Conservation (phyloP, 2,329 filamentous ascomycete genomes). For the Scedosporium boydii region DNA sequence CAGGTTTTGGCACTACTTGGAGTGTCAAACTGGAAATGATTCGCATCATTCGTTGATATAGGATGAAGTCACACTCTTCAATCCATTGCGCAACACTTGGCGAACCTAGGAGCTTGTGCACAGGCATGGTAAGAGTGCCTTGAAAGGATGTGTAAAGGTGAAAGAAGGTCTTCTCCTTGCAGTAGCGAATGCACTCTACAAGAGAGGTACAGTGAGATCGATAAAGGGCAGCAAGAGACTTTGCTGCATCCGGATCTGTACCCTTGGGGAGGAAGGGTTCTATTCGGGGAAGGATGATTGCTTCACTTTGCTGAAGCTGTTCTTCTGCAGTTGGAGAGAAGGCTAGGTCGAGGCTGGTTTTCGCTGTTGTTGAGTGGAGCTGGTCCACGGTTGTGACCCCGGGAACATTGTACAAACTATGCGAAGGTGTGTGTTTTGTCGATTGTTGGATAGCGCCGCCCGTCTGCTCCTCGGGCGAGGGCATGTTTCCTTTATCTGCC, state of each 20-base stretch:
- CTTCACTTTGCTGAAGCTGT: constrained; percentile 45
- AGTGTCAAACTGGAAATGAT: constrained; percentile 83
- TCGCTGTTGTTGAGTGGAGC: constrained; percentile 46
- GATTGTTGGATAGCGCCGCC: not conserved
- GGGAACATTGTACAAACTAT: constrained; percentile 45
- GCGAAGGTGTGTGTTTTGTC: not conserved
- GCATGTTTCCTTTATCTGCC: not conserved
- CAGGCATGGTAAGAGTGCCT: constrained; percentile 90
- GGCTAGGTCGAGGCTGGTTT: constrained; percentile 48
- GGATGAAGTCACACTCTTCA: constrained; percentile 85
- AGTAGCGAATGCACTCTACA: constrained; percentile 90
- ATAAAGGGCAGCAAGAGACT: constrained; percentile 79
- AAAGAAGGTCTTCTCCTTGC: constrained; percentile 94
- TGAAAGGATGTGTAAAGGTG: constrained; percentile 92
- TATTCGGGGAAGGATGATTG: constrained; percentile 77
- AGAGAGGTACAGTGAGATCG: constrained; percentile 91
- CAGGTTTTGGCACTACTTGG: constrained; percentile 80
- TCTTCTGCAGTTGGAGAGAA: constrained; percentile 52
- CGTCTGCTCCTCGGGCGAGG: not conserved
- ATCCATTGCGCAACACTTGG: constrained; percentile 83
- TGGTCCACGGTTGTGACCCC: constrained; percentile 47
- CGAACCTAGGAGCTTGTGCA: constrained; percentile 83
- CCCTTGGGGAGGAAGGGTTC: constrained; percentile 68
- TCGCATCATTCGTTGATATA: constrained; percentile 95
- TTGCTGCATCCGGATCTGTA: constrained; percentile 79